Conservation (phyloP, 2,329 filamentous ascomycete genomes). For the Akanthomyces muscarius region DNA sequence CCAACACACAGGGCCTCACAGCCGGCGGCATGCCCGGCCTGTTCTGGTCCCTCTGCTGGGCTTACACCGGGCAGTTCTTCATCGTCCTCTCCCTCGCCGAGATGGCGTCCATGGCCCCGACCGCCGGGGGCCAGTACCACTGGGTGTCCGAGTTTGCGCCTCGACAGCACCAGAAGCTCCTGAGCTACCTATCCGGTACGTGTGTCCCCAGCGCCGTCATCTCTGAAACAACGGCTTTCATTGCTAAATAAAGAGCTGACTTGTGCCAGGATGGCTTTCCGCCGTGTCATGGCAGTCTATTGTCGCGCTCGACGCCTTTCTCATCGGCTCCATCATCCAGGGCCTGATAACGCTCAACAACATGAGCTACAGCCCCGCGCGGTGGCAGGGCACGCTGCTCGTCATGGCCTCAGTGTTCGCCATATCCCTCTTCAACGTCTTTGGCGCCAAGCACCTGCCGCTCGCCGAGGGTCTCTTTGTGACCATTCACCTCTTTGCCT, state of each 20-base stretch:
- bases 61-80: conserved; percentile 14
- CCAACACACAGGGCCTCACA: conserved; percentile 20
- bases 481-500: conserved; percentile 18
- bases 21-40: conserved; percentile 21
- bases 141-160: conserved; percentile 52
- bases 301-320: conserved; percentile 37
- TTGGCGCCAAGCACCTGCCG: conserved; percentile 18
- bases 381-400: conserved; percentile 21
- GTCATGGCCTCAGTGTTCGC: conserved; percentile 15
- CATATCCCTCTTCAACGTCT: conserved; percentile 16
- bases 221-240: no score
- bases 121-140: conserved; percentile 53
- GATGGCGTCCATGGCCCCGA: conserved; percentile 39
- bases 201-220: background rate
- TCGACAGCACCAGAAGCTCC: conserved; percentile 43
- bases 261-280: conserved; percentile 38
- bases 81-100: conserved; percentile 25
- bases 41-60: conserved; percentile 22
- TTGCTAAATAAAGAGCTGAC: no score
- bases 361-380: conserved; percentile 29
- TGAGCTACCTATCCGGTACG: conserved; percentile 44
- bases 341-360: conserved; percentile 38
- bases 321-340: conserved; percentile 43
- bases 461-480: conserved; percentile 19
- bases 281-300: conserved; percentile 43